Conservation (phyloP, 1,139 yeast species). For the Debaryomyces subglobosus region DNA sequence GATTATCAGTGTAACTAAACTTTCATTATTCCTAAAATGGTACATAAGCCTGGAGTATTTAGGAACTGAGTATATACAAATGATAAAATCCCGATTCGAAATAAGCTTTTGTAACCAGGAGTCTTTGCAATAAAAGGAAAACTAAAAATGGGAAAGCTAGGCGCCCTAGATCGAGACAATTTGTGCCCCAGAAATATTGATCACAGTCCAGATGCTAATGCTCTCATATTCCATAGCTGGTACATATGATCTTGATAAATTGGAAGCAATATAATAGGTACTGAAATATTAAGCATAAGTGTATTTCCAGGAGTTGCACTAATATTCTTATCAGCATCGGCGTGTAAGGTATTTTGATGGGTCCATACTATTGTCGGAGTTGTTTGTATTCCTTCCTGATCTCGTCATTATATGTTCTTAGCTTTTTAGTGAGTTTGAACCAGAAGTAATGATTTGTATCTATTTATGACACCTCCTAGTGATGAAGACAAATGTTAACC, state of each 20-base stretch:
- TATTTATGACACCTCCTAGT: too few relatives aligned
- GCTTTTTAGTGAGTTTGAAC: too few relatives aligned
- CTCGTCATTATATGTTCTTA: too few relatives aligned
- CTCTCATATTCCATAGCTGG: constrained; percentile 54
- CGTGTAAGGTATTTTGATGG: too few relatives aligned
- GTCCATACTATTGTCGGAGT: too few relatives aligned
- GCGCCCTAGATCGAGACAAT: constrained; percentile 57
- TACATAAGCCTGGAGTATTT: constrained; percentile 30
- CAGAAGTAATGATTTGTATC: too few relatives aligned
- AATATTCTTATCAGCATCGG: too few relatives aligned
- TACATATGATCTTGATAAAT: constrained; percentile 58
- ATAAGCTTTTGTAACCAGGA: constrained; percentile 32
- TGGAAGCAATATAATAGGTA: constrained; percentile 57
- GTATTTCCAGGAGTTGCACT: too few relatives aligned
- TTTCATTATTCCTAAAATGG: constrained; percentile 51
- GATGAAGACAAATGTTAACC: too few relatives aligned
- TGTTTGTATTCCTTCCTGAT: too few relatives aligned
- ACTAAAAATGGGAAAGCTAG: constrained; percentile 51
- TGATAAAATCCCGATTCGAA: constrained; percentile 29
- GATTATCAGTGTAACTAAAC: constrained; percentile 57
- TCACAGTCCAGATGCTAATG: constrained; percentile 51
- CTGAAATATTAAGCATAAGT: too few relatives aligned
- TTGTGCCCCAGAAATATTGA: constrained; percentile 56
- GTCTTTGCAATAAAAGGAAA: constrained; percentile 37
- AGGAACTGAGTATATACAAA: constrained; percentile 27